A percentile compares a stretch with the other conserved stretches of the same genome.
These are phyloP conservation scores for Zopfia rhizophila DNA, from an alignment of 2,329 filamentous ascomycete species.

Conservation along the genomic window DNA sequence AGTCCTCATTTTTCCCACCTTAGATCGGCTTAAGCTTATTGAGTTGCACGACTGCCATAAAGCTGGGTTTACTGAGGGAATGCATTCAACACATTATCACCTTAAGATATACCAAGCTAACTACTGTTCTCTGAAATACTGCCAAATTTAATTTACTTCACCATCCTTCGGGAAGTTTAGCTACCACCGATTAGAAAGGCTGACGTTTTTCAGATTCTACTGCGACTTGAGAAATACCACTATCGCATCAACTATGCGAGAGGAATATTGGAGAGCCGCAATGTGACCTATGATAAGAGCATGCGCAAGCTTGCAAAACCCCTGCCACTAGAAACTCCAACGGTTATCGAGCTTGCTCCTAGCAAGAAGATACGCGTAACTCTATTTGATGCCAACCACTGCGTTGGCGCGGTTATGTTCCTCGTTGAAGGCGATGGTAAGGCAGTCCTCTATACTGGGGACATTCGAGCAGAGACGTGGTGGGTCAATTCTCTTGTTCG, in stretches of 20 bases:
- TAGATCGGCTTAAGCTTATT: too few relatives aligned
- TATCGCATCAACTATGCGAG: conserved; percentile 84
- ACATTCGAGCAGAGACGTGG: conserved; percentile 87
- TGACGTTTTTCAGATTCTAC: conserved; percentile 64
- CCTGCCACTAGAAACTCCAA: conserved; percentile 84
- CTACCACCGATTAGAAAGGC: too few relatives aligned
- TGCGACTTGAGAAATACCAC: conserved; percentile 80
- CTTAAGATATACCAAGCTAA: too few relatives aligned
- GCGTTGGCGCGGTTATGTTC: conserved; percentile 91
- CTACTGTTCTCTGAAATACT: not conserved
- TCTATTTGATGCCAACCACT: conserved; percentile 91
- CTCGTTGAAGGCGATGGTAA: conserved; percentile 79
- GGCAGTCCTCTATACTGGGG: conserved; percentile 87
- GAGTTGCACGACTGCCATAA: too few relatives aligned
- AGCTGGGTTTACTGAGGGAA: too few relatives aligned
- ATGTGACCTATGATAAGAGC: conserved; percentile 77
- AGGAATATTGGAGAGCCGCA: conserved; percentile 78
- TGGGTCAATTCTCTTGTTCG: conserved; percentile 79
- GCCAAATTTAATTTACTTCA: too few relatives aligned
- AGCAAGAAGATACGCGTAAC: conserved; percentile 79
- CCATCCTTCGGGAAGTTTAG: not conserved
- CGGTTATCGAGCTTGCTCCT: conserved; percentile 76
- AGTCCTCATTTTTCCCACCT: not conserved
- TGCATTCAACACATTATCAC: too few relatives aligned
- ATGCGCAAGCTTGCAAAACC: conserved; percentile 79